phyloP scores from a whole-genome alignment of 2,329 filamentous ascomycete genomes.

The Paradendryphiella salina region DNA sequence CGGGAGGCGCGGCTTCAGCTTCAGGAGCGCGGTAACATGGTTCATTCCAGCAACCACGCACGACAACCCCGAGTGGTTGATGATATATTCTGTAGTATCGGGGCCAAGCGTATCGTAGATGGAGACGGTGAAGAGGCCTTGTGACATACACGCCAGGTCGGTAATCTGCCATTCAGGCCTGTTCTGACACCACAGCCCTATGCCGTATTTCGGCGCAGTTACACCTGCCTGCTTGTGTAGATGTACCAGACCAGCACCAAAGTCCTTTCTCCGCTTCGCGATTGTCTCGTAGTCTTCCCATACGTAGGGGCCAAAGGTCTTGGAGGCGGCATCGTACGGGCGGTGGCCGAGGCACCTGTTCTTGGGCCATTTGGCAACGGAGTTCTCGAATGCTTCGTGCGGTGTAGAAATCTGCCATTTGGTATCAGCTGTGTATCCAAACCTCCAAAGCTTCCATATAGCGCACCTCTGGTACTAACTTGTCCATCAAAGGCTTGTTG shows the following conservation, averaged over 20 bases:
- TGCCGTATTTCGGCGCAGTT: conserved; percentile 65
- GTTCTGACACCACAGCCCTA: conserved; percentile 87
- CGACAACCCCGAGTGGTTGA: conserved; percentile 80
- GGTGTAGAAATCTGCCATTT: conserved; percentile 62
- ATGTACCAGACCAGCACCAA: conserved; percentile 83
- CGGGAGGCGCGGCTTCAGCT: conserved; percentile 76
- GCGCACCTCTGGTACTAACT: conserved; percentile 58
- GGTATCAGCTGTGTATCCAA: conserved; percentile 19
- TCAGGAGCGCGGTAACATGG: conserved; percentile 80
- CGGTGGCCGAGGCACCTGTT: conserved; percentile 78
- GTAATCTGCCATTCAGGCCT: conserved; percentile 87
- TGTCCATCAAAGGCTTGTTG: conserved; percentile 61
- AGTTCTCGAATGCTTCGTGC: conserved; percentile 78
- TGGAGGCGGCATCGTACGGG: conserved; percentile 73
- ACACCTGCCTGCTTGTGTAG: conserved; percentile 75
- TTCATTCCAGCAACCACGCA: conserved; percentile 78
- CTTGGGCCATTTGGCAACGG: conserved; percentile 63
- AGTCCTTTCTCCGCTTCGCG: conserved; percentile 76
- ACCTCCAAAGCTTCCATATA: not conserved
- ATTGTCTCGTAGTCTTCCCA: conserved; percentile 84
- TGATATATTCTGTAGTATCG: conserved; percentile 90
- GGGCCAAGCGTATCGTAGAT: conserved; percentile 95
- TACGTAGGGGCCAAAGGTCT: conserved; percentile 74
- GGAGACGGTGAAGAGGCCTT: conserved; percentile 85
- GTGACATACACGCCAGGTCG: conserved; percentile 84